Evolutionary conservation across 169 alveolate species (phyloP).

Genomic region (Plasmodium inui): DNA sequence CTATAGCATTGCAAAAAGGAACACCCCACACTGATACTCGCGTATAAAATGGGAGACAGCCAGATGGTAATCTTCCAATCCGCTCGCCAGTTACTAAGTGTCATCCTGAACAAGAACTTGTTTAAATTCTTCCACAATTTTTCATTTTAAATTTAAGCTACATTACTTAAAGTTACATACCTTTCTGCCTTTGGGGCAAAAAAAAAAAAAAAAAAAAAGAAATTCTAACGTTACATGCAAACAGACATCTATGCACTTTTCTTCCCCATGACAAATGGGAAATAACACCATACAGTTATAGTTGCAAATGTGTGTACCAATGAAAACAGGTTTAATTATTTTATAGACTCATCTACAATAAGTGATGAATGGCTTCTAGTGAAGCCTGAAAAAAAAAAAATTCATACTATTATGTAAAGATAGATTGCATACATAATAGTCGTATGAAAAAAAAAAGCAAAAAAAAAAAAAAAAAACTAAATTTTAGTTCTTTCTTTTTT

Average conservation of each 20-base stretch:
- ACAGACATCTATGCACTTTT: neutral
- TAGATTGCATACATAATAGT: neutral
- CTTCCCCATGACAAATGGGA: neutral
- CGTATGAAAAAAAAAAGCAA: constrained; percentile 42
- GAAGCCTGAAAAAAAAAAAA: constrained; percentile 45
- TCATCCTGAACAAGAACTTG: neutral
- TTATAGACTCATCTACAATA: neutral
- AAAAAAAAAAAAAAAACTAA: constrained; percentile 30
- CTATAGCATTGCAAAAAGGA: neutral
- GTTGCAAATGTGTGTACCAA: neutral
- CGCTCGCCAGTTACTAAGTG: neutral
- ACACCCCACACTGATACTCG: neutral
- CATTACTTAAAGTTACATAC: neutral
- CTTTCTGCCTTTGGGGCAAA: neutral
- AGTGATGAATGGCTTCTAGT: constrained; percentile 68
- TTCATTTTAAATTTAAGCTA: neutral
- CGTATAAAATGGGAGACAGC: neutral
- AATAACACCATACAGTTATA: neutral
- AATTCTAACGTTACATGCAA: neutral
- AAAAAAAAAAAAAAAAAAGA: neutral
- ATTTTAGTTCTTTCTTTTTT: neutral
- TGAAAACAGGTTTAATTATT: neutral
- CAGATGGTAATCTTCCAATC: neutral
- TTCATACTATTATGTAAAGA: constrained; percentile 2
- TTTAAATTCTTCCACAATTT: neutral